These are phyloP conservation scores for Candida methanosorbosa DNA, from an alignment of 805 yeast species.

Conservation along the genomic window DNA sequence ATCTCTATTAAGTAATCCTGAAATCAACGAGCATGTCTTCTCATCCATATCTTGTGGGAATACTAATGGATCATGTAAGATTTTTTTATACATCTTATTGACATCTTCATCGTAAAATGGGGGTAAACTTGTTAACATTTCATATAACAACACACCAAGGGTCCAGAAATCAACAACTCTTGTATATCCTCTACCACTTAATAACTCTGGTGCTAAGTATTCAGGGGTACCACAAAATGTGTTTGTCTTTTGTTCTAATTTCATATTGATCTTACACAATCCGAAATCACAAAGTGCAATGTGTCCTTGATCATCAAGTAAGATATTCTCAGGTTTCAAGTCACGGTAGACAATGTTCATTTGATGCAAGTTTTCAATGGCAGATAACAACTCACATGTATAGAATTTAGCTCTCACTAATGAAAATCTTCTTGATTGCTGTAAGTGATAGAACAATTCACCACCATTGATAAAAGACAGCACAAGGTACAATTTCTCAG, in stretches of 20 bases:
- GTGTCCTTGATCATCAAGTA: conserved; percentile 94
- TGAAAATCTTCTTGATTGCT: conserved; percentile 81
- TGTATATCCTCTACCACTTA: conserved; percentile 89
- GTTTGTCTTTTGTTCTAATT: conserved; percentile 70
- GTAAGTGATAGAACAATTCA: conserved; percentile 67
- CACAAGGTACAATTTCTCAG: conserved; percentile 88
- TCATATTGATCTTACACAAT: conserved; percentile 91
- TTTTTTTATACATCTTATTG: conserved; percentile 88
- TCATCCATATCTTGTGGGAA: conserved; percentile 85
- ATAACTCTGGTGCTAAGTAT: conserved; percentile 89
- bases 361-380: conserved; percentile 85
- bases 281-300: conserved; percentile 98
- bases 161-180: conserved; percentile 99
- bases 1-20: conserved; percentile 72
- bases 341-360: conserved; percentile 93
- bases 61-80: conserved; percentile 76
- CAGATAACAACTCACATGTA: conserved; percentile 88
- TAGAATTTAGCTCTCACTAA: conserved; percentile 87
- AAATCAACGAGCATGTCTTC: conserved; percentile 75
- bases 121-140: conserved; percentile 95
- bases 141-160: conserved; percentile 84
- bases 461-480: conserved; percentile 95
- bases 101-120: conserved; percentile 96
- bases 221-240: conserved; percentile 99
- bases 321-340: conserved; percentile 90